Percentiles rank a stretch among this genome's conserved stretches.
Evolutionary conservation across 2,329 filamentous ascomycete species (phyloP).

Genomic region (Rutstroemia sp.): DNA sequence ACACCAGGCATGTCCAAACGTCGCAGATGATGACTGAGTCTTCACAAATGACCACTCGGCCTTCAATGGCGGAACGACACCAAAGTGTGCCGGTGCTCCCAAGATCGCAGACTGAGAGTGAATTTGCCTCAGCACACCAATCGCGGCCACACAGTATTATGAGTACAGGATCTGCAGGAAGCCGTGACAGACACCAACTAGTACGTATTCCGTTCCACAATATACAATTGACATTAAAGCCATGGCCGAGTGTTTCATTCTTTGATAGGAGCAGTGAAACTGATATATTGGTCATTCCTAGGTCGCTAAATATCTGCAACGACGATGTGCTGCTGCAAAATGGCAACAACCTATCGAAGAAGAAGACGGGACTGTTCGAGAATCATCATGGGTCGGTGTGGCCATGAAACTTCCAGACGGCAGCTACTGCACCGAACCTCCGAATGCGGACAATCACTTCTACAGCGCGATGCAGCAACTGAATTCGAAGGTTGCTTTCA

Average conservation of each 20-base stretch:
- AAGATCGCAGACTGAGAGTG: neutral
- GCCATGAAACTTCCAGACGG: constrained; percentile 15
- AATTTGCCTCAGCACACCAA: neutral
- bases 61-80: constrained; percentile 11
- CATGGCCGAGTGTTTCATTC: neutral
- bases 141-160: constrained; percentile 10
- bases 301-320: constrained; percentile 14
- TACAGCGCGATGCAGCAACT: constrained; percentile 11
- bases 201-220: constrained; percentile 6
- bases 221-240: neutral
- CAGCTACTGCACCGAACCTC: constrained; percentile 14
- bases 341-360: constrained; percentile 12
- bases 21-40: no score
- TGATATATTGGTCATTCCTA: constrained; percentile 2
- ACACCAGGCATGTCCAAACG: neutral
- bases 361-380: constrained; percentile 10
- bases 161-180: constrained; percentile 11
- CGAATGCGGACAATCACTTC: constrained; percentile 9
- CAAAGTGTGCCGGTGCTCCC: neutral
- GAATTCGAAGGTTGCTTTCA: constrained; percentile 33
- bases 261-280: neutral
- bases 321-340: constrained; percentile 13
- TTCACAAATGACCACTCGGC: neutral
- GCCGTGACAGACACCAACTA: constrained; percentile 11
- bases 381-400: constrained; percentile 13